These are phyloP conservation scores for Hygrophila difformis DNA, from an alignment of 257 asterid species.

Conservation along the genomic window DNA sequence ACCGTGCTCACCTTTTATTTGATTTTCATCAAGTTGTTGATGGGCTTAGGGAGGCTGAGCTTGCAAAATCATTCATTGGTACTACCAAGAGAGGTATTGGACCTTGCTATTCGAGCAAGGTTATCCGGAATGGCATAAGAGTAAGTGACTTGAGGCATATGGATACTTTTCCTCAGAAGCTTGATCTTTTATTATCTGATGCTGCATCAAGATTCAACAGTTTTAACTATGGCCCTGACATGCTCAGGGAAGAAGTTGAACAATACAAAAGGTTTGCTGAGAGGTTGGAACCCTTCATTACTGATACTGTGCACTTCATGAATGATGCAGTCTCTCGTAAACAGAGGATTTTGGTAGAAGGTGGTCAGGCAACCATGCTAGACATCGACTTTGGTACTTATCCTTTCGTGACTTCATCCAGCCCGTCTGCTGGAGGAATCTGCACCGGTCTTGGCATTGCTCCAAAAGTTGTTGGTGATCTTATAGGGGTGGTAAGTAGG, in stretches of 20 bases:
- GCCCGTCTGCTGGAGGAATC: slow-evolving; percentile 98
- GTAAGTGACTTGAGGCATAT: slow-evolving; percentile 90
- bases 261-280: slow-evolving; percentile 66
- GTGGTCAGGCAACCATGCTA: slow-evolving; percentile 98
- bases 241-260: slow-evolving; percentile 86
- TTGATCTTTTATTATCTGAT: slow-evolving; percentile 71
- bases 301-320: slow-evolving; percentile 84
- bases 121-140: slow-evolving; percentile 83
- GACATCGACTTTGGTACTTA: slow-evolving; percentile 95
- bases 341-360: slow-evolving; percentile 82
- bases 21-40: slow-evolving; percentile 91
- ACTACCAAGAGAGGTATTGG: slow-evolving; percentile 97
- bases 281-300: slow-evolving; percentile 79
- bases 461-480: slow-evolving; percentile 87
- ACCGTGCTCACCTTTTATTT: slow-evolving; percentile 85
- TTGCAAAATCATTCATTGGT: slow-evolving; percentile 85
- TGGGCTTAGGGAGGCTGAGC: slow-evolving; percentile 86
- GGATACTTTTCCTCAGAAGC: slow-evolving; percentile 93
- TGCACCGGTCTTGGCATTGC: slow-evolving; percentile 98
- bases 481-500: slow-evolving; percentile 82
- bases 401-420: slow-evolving; percentile 92
- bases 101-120: slow-evolving; percentile 95
- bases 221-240: slow-evolving; percentile 64
- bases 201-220: slow-evolving; percentile 79
- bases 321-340: slow-evolving; percentile 62